A percentile compares a stretch with the other conserved stretches of the same genome.
Conservation (phyloP, 345 rosid species). For the Lepidium sativum region DNA sequence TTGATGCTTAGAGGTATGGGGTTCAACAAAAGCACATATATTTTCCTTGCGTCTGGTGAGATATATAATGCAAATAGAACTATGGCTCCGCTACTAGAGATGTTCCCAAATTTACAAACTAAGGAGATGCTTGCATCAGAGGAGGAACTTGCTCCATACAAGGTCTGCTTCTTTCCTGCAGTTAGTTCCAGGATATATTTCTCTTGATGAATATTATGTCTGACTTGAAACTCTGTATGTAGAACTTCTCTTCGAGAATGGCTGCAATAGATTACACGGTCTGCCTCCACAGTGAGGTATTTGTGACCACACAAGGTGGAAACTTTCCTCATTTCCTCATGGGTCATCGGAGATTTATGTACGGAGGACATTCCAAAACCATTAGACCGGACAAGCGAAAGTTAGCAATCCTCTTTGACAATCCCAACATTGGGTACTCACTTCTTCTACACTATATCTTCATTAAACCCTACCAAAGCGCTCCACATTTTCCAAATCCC, state of each 20-base stretch:
- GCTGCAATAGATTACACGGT: slow-evolving; percentile 99
- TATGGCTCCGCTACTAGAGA: slow-evolving; percentile 87
- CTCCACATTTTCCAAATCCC: not conserved
- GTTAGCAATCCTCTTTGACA: slow-evolving; percentile 83
- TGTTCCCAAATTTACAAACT: slow-evolving; percentile 91
- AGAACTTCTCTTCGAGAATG: slow-evolving; percentile 99
- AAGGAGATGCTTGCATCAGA: slow-evolving; percentile 82
- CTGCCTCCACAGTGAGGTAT: slow-evolving; percentile 98
- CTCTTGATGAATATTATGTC: not conserved
- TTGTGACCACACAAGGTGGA: slow-evolving; percentile 99
- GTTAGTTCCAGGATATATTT: not conserved
- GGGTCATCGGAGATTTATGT: slow-evolving; percentile 91
- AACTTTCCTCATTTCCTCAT: slow-evolving; percentile 96
- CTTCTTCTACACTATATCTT: slow-evolving; percentile 14
- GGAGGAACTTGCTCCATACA: slow-evolving; percentile 80
- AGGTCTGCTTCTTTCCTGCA: slow-evolving; percentile 36
- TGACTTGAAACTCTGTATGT: slow-evolving; percentile 32
- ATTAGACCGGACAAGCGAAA: slow-evolving; percentile 96
- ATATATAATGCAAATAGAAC: slow-evolving; percentile 84
- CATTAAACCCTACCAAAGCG: not conserved
- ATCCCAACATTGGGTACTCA: slow-evolving; percentile 76
- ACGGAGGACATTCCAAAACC: slow-evolving; percentile 93
- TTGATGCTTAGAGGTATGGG: slow-evolving; percentile 99
- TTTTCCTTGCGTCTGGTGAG: slow-evolving; percentile 90
- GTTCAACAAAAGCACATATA: slow-evolving; percentile 70